Evolutionary conservation across 495 filamentous ascomycete genomes (phyloP).

Genomic region (Tuber microsphaerosporum): DNA sequence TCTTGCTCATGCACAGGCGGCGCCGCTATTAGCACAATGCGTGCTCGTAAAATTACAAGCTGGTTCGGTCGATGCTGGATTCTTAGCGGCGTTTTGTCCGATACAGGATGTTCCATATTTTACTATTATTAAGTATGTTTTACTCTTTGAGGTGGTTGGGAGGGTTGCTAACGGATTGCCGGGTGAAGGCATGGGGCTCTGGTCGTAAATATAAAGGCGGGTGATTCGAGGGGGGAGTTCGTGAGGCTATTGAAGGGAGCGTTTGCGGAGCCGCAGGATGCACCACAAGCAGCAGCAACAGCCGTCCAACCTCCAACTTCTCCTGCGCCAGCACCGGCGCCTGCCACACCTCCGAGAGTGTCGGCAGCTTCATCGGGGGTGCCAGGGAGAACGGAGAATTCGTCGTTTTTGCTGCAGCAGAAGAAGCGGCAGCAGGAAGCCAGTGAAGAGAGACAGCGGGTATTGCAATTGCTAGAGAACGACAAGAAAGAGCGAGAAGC

Average conservation of each 20-base stretch:
- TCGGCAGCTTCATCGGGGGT: conserved; percentile 10
- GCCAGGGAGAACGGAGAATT: conserved; percentile 18
- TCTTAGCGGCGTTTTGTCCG: conserved; percentile 71
- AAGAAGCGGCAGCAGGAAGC: conserved; percentile 52
- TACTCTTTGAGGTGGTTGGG: neutral
- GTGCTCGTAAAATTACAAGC: conserved; percentile 62
- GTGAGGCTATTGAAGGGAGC: conserved; percentile 21
- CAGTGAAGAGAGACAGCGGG: conserved; percentile 54
- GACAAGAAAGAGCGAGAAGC: conserved; percentile 60
- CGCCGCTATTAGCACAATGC: conserved; percentile 52
- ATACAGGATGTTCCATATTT: conserved; percentile 65
- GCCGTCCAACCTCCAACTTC: conserved; percentile 1
- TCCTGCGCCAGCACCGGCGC: neutral
- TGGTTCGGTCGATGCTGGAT: conserved; percentile 70
- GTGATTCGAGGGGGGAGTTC: conserved; percentile 37
- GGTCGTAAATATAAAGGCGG: conserved; percentile 36
- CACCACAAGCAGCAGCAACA: conserved; percentile 14
- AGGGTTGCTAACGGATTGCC: neutral
- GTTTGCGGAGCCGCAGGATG: conserved; percentile 24
- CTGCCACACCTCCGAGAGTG: conserved; percentile 9
- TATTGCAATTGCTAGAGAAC: conserved; percentile 57
- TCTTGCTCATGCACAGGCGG: conserved; percentile 41
- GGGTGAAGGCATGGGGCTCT: conserved; percentile 41
- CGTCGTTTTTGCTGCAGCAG: conserved; percentile 48
- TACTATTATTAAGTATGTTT: conserved; percentile 63